phyloP scores from a whole-genome alignment of 2,329 filamentous ascomycete genomes.

The Talaromyces sp. region DNA sequence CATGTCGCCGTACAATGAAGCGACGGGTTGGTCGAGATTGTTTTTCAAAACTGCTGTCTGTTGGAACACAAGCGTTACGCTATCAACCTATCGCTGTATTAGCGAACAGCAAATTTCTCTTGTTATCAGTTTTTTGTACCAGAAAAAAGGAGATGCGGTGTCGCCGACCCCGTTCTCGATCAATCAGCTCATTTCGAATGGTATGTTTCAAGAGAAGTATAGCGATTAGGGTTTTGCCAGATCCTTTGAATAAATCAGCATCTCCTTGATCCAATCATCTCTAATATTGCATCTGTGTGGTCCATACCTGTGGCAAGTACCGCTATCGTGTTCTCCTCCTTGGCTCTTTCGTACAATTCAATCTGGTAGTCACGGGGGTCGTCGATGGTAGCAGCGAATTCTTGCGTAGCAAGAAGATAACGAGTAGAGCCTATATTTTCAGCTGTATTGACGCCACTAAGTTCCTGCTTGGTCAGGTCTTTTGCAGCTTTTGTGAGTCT shows the following conservation, averaged over 20 bases:
- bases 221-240: constrained; percentile 94
- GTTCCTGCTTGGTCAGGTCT: constrained; percentile 39
- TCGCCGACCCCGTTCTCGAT: constrained; percentile 57
- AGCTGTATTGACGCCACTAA: constrained; percentile 26
- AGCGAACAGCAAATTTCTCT: constrained; percentile 3
- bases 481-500: constrained; percentile 44
- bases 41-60: constrained; percentile 76
- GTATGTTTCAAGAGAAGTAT: constrained; percentile 75
- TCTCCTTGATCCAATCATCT: not conserved
- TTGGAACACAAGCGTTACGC: constrained; percentile 84
- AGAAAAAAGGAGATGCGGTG: constrained; percentile 79
- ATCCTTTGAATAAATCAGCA: constrained; percentile 51
- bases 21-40: constrained; percentile 74
- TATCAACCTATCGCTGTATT: constrained; percentile 60
- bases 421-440: constrained; percentile 53
- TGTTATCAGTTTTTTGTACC: constrained; percentile 40
- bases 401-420: constrained; percentile 53
- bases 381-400: constrained; percentile 60
- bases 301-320: constrained; percentile 70
- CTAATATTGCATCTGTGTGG: too few relatives aligned
- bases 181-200: constrained; percentile 72
- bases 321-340: constrained; percentile 80
- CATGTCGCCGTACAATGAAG: constrained; percentile 70
- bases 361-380: constrained; percentile 86
- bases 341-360: constrained; percentile 86